phyloP scores from a whole-genome alignment of 2,329 filamentous ascomycete species.

The Colletotrichum liriopes region DNA sequence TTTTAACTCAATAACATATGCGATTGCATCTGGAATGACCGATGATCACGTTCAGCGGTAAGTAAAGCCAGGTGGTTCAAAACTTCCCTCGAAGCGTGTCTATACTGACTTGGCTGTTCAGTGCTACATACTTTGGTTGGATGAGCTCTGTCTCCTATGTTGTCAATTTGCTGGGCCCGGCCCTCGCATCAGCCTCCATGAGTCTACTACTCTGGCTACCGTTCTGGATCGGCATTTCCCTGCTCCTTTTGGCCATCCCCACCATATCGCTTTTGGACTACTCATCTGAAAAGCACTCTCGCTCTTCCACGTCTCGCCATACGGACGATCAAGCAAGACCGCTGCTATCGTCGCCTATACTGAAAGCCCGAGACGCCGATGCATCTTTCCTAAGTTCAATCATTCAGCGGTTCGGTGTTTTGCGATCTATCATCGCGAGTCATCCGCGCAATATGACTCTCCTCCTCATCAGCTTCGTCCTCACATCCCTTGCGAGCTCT shows the following conservation, averaged over 20 bases:
- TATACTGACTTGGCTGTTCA: conserved; percentile 38
- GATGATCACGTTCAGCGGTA: conserved; percentile 57
- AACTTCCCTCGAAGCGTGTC: background rate
- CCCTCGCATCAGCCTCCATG: conserved; percentile 64
- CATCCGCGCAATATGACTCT: conserved; percentile 60
- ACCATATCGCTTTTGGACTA: conserved; percentile 45
- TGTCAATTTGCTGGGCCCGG: conserved; percentile 62
- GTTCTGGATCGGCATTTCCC: conserved; percentile 56
- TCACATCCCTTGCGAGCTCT: conserved; percentile 65
- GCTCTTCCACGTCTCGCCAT: background rate
- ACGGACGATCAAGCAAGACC: conserved; percentile 54
- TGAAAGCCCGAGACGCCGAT: conserved; percentile 53
- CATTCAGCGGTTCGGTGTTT: conserved; percentile 45
- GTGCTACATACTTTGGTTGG: conserved; percentile 66
- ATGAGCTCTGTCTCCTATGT: conserved; percentile 65
- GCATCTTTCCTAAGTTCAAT: conserved; percentile 37
- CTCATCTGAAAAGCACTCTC: background rate
- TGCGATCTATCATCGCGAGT: conserved; percentile 53
- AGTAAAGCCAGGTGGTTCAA: conserved; percentile 27
- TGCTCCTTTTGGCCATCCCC: conserved; percentile 54
- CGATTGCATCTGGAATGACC: conserved; percentile 60
- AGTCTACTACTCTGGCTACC: conserved; percentile 60
- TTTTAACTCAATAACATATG: conserved; percentile 65
- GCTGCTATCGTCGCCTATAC: conserved; percentile 56
- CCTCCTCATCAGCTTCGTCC: conserved; percentile 61